Evolutionary conservation across 2,329 filamentous ascomycete species (phyloP), one percentile per base, ranked within the genome.

Genomic region (Gnomoniopsis sp.): DNA sequence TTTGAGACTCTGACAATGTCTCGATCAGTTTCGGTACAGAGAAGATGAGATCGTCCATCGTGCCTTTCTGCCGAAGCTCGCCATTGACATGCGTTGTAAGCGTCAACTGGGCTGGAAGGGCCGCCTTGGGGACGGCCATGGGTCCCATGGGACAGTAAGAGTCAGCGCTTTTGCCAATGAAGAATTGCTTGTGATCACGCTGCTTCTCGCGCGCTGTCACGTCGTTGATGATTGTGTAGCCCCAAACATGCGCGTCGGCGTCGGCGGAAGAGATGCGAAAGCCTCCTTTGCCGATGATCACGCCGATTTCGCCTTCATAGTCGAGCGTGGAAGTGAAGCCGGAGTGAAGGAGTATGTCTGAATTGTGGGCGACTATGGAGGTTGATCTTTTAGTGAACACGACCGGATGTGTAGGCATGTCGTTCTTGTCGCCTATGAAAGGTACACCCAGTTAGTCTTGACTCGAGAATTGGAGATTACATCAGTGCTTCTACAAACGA

Each of bases 141-240:
- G 46, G 46, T 3, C 46, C 77, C 72, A 84, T 83, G 0, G 81
- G 81, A 61, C 80, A 84, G 62, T 79, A 84, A 0, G 79, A 82
- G 65, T 85, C 80, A 0, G 76, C 69, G 0, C 77, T 81, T 65
- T 85, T 85, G 10, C 82, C 82, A 51, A 86, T 77, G 57, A 79
- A 85, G 66, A 84, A 85, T 61, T 86, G 83, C 66, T 85, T 84
- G 59, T 85, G 82, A 60, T 83, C 79, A 15, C 78, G 69, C 68
- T 83, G 80, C 41, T 72, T 69, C 60, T 82, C 78, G 2, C 80
- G 70, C 0, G 79, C 79, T 12, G 80, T 81, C 57, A 83, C 65
- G 53, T 83, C 80, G 59, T 83, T 83, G 62, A 83, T 76, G 54
- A 83, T 83, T 0, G 80, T 83, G 61, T 78, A 84, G 0, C 80